Conservation (phyloP, 495 filamentous ascomycete species). For the Penicillium subrubescens region DNA sequence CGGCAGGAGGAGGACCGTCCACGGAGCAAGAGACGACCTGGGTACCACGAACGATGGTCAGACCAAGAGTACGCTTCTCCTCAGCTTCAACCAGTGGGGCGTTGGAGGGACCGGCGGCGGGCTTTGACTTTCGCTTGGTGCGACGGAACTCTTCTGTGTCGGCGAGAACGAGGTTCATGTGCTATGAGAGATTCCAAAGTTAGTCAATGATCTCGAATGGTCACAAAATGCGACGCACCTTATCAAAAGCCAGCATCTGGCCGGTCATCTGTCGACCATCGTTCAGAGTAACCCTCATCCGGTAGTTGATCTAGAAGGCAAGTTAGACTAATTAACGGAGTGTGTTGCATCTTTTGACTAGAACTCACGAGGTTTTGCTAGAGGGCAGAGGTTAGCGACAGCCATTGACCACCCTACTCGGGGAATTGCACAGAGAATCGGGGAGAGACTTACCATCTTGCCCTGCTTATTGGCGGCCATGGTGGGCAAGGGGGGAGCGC, state of each 20-base stretch:
- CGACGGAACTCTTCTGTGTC: conserved; percentile 99
- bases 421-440: conserved; percentile 28
- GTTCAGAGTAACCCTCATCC: conserved; percentile 94
- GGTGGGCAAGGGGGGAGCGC: conserved; percentile 50
- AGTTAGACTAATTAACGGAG: conserved; percentile 28
- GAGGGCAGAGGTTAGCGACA: conserved; percentile 64
- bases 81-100: conserved; percentile 77
- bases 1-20: conserved; percentile 93
- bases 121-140: conserved; percentile 88
- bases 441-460: conserved; percentile 84
- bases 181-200: conserved; percentile 50
- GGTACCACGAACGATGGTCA: conserved; percentile 92
- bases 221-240: conserved; percentile 56
- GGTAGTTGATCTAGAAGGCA: conserved; percentile 85
- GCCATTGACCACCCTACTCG: conserved; percentile 59
- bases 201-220: conserved; percentile 16
- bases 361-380: conserved; percentile 95
- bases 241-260: conserved; percentile 96
- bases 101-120: conserved; percentile 57
- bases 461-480: conserved; percentile 93
- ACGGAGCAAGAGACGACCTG: conserved; percentile 93
- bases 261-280: conserved; percentile 97
- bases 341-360: background rate
- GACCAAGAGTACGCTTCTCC: conserved; percentile 93
- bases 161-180: conserved; percentile 99